phyloP scores from a whole-genome alignment of 129 eudicot genomes.

The Tanacetum coccineum region DNA sequence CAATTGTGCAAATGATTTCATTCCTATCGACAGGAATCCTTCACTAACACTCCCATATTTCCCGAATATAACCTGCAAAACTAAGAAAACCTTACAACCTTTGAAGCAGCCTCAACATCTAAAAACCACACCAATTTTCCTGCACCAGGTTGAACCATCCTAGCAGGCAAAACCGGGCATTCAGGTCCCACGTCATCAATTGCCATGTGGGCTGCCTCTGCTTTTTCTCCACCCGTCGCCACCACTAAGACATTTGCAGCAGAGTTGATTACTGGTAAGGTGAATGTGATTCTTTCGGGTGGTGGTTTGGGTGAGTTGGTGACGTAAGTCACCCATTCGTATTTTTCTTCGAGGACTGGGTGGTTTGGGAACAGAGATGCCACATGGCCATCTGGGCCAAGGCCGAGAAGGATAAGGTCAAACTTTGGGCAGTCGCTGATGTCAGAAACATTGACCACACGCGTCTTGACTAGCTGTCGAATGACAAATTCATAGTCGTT shows the following conservation, averaged over 20 bases:
- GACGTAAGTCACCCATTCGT: slow-evolving; percentile 54
- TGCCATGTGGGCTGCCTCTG: slow-evolving; percentile 47
- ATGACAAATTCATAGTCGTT: slow-evolving; percentile 49
- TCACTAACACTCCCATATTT: background rate
- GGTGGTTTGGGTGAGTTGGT: slow-evolving; percentile 57
- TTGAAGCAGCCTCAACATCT: slow-evolving; percentile 61
- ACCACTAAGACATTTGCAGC: slow-evolving; percentile 54
- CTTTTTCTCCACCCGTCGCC: slow-evolving; percentile 51
- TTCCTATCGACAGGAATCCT: background rate
- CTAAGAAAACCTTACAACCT: slow-evolving; percentile 33
- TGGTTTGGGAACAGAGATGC: slow-evolving; percentile 62
- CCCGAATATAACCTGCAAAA: slow-evolving; percentile 6
- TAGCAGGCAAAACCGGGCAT: slow-evolving; percentile 43
- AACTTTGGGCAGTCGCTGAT: slow-evolving; percentile 66
- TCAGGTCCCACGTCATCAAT: slow-evolving; percentile 35
- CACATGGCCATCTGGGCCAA: slow-evolving; percentile 63
- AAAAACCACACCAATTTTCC: slow-evolving; percentile 74
- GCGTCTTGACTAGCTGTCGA: slow-evolving; percentile 59
- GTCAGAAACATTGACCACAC: slow-evolving; percentile 43
- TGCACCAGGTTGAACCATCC: slow-evolving; percentile 50
- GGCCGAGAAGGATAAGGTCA: slow-evolving; percentile 56
- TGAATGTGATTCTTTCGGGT: slow-evolving; percentile 59
- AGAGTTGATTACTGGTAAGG: slow-evolving; percentile 66
- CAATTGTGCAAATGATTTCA: slow-evolving; percentile 7
- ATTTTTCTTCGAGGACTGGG: slow-evolving; percentile 34